phyloP scores from a whole-genome alignment of 352 stramenopile species.

The Globisporangium cylindrosporum region DNA sequence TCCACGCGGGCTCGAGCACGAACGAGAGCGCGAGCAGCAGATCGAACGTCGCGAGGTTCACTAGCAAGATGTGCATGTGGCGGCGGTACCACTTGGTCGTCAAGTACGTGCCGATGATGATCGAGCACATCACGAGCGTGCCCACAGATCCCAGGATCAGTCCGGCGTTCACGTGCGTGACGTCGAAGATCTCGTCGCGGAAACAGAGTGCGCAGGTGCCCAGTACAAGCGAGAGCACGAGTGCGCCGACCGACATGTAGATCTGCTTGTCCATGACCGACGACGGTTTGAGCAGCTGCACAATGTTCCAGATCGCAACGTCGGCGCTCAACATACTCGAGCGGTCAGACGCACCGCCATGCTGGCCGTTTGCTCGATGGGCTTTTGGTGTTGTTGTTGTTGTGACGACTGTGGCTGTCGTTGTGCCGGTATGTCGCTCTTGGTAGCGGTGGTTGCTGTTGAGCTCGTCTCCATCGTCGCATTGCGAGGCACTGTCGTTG shows the following conservation, averaged over 20 bases:
- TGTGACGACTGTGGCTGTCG: constrained; percentile 13
- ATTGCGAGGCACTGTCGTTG: not conserved
- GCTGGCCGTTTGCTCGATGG: not conserved
- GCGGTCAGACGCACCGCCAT: not conserved
- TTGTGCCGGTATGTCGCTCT: not conserved
- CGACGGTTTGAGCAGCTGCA: constrained; percentile 22
- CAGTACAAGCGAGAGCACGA: constrained; percentile 46
- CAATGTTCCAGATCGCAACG: constrained; percentile 21
- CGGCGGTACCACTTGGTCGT: constrained; percentile 54
- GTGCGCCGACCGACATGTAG: constrained; percentile 32
- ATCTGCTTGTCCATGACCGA: constrained; percentile 34
- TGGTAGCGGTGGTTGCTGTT: not conserved
- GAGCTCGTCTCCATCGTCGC: not conserved
- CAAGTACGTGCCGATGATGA: constrained; percentile 50
- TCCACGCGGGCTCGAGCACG: constrained; percentile 65
- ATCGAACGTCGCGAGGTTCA: constrained; percentile 63
- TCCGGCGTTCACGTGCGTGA: constrained; percentile 54
- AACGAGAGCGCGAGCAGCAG: constrained; percentile 67
- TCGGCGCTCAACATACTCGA: constrained; percentile 20
- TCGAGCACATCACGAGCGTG: constrained; percentile 54
- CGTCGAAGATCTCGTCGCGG: constrained; percentile 35
- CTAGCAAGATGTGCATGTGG: constrained; percentile 70
- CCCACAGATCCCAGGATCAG: constrained; percentile 60
- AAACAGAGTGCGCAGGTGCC: constrained; percentile 41
- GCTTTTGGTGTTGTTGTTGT: not conserved